phyloP scores from a whole-genome alignment of 805 yeast genomes.

The Hanseniaspora opuntiae region DNA sequence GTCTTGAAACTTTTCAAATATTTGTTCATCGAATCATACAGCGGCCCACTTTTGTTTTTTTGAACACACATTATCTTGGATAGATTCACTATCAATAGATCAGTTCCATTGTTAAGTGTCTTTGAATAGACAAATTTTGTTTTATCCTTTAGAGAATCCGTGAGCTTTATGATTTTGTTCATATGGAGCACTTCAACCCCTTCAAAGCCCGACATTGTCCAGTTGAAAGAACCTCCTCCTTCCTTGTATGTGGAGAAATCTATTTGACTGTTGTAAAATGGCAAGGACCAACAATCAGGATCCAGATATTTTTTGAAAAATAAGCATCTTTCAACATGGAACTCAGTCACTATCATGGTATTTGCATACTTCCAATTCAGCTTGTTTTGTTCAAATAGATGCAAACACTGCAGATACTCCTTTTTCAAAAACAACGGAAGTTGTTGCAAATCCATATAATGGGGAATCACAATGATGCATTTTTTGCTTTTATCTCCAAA shows the following conservation, averaged over 20 bases:
- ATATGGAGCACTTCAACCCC: constrained; percentile 66
- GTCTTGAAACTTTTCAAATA: background rate
- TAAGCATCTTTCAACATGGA: constrained; percentile 65
- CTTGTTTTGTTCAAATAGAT: background rate
- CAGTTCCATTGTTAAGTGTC: constrained; percentile 22
- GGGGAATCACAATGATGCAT: constrained; percentile 4
- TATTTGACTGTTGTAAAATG: constrained; percentile 27
- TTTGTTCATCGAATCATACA: constrained; percentile 1
- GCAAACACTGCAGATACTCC: background rate
- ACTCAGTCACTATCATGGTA: constrained; percentile 46
- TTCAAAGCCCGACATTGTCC: constrained; percentile 55
- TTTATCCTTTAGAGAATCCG: constrained; percentile 30
- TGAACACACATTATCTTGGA: constrained; percentile 5
- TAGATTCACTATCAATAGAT: constrained; percentile 22
- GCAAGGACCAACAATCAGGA: constrained; percentile 54
- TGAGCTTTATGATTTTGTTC: constrained; percentile 42
- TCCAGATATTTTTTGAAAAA: constrained; percentile 36
- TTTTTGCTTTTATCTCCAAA: background rate
- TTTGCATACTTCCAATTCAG: background rate
- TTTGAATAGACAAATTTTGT: constrained; percentile 17
- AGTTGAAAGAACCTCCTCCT: constrained; percentile 23
- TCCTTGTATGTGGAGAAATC: constrained; percentile 6
- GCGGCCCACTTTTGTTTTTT: background rate
- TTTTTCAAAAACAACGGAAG: background rate
- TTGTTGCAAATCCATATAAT: background rate